Evolutionary conservation across 2,329 filamentous ascomycete species (phyloP).

Genomic region (Ilyonectria sp.): DNA sequence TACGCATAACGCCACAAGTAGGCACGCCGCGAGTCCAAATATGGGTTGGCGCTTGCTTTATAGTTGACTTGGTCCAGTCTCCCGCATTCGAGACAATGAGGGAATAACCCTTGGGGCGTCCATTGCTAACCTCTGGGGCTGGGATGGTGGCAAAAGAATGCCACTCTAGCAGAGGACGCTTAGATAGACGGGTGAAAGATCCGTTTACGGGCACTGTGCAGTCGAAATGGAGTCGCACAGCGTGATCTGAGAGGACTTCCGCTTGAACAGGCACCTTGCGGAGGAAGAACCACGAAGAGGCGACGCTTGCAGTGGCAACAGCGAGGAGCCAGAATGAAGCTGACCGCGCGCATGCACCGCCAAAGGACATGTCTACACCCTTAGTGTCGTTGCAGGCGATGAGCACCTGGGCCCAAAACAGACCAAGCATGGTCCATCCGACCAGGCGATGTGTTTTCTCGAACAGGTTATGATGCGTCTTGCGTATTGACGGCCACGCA

Average conservation of each 20-base stretch:
- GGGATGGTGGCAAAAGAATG: conserved; percentile 84
- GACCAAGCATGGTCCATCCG: conserved; percentile 75
- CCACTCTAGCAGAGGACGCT: conserved; percentile 77
- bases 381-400: conserved; percentile 64
- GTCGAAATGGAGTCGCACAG: conserved; percentile 78
- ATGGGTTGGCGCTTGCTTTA: conserved; percentile 71
- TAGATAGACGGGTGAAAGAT: conserved; percentile 69
- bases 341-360: conserved; percentile 55
- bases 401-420: conserved; percentile 78
- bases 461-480: conserved; percentile 76
- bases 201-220: conserved; percentile 70
- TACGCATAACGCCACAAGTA: conserved; percentile 76
- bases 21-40: conserved; percentile 80
- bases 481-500: conserved; percentile 75
- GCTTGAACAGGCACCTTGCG: conserved; percentile 77
- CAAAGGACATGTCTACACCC: conserved; percentile 52
- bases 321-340: conserved; percentile 77
- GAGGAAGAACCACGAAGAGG: conserved; percentile 81
- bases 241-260: conserved; percentile 81
- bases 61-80: conserved; percentile 80
- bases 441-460: conserved; percentile 80
- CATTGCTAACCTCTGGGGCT: conserved; percentile 58
- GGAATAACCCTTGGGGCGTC: conserved; percentile 68
- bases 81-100: conserved; percentile 80
- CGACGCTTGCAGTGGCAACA: conserved; percentile 74